Evolutionary conservation across 352 stramenopile species (phyloP).

Genomic region (Peronospora tabacina): DNA sequence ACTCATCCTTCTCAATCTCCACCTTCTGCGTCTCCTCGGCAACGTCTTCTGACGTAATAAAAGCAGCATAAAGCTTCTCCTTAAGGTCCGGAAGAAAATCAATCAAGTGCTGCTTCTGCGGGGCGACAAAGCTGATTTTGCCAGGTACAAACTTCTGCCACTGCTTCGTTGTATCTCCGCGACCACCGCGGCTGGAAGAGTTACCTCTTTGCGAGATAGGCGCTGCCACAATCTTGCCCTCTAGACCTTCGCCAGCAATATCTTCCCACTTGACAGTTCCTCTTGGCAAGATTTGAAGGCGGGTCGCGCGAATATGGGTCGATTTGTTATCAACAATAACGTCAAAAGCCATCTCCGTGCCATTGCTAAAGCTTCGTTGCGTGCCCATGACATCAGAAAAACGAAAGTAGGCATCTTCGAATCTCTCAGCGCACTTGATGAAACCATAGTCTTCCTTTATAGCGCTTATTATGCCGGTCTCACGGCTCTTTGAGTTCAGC

Average conservation of each 20-base stretch:
- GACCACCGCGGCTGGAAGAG: constrained; percentile 22
- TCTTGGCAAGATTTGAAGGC: constrained; percentile 47
- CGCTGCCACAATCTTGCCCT: constrained; percentile 39
- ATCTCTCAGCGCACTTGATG: constrained; percentile 70
- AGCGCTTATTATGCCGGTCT: constrained; percentile 55
- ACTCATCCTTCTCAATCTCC: constrained; percentile 13
- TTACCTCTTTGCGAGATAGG: constrained; percentile 30
- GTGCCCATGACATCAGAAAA: constrained; percentile 68
- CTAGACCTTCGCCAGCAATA: constrained; percentile 29
- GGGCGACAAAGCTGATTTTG: constrained; percentile 34
- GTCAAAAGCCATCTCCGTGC: constrained; percentile 69
- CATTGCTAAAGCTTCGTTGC: constrained; percentile 37
- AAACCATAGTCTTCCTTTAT: constrained; percentile 80
- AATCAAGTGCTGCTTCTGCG: constrained; percentile 40
- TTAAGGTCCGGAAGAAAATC: constrained; percentile 60
- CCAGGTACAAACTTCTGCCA: constrained; percentile 33
- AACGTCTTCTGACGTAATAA: constrained; percentile 22
- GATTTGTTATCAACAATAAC: constrained; percentile 40
- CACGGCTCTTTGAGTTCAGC: constrained; percentile 59
- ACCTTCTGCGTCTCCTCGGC: constrained; percentile 6
- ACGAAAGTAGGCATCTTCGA: constrained; percentile 63
- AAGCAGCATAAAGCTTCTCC: constrained; percentile 43
- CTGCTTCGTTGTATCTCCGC: constrained; percentile 27
- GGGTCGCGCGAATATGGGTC: constrained; percentile 51
- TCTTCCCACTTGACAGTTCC: constrained; percentile 63